These are phyloP conservation scores for Alternaria panax DNA, from an alignment of 2,329 filamentous ascomycete genomes.

Conservation along the genomic window DNA sequence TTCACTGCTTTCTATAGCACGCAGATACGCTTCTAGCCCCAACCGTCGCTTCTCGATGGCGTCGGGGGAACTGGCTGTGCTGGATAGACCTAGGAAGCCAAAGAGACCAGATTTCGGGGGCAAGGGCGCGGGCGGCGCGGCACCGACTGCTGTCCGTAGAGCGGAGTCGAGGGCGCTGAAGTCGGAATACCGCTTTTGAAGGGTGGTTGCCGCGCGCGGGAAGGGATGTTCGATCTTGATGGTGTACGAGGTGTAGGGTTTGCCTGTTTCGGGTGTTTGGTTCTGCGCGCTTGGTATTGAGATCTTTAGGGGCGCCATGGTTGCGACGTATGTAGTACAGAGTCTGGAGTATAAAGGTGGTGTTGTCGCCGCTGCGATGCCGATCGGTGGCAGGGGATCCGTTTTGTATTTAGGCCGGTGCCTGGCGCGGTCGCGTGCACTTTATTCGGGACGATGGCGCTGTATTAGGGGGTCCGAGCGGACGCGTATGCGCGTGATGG, in stretches of 20 bases:
- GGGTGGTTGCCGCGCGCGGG: conserved; percentile 75
- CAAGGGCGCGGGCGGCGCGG: conserved; percentile 70
- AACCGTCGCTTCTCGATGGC: conserved; percentile 74
- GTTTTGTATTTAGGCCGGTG: conserved; percentile 4
- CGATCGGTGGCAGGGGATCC: conserved; percentile 6
- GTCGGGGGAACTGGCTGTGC: conserved; percentile 72
- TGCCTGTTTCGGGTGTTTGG: conserved; percentile 58
- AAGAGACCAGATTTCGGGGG: conserved; percentile 81
- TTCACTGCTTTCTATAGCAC: conserved; percentile 73
- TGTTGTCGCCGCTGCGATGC: not conserved
- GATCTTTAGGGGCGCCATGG: conserved; percentile 57
- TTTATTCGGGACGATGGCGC: not conserved
- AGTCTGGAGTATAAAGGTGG: not conserved
- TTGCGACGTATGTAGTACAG: not conserved
- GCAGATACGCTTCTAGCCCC: conserved; percentile 74
- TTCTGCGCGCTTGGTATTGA: conserved; percentile 59
- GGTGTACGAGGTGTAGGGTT: conserved; percentile 79
- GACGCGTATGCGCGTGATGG: not conserved
- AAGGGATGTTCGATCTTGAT: conserved; percentile 78
- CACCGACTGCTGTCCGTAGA: conserved; percentile 66
- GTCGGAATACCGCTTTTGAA: conserved; percentile 84
- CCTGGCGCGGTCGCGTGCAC: conserved; percentile 18
- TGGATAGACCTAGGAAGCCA: conserved; percentile 50
- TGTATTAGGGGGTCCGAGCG: not conserved
- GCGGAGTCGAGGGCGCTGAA: conserved; percentile 72